Base-by-base conservation (phyloP, 176 grass and related monocot species). In the Triticum urartu region DNA sequence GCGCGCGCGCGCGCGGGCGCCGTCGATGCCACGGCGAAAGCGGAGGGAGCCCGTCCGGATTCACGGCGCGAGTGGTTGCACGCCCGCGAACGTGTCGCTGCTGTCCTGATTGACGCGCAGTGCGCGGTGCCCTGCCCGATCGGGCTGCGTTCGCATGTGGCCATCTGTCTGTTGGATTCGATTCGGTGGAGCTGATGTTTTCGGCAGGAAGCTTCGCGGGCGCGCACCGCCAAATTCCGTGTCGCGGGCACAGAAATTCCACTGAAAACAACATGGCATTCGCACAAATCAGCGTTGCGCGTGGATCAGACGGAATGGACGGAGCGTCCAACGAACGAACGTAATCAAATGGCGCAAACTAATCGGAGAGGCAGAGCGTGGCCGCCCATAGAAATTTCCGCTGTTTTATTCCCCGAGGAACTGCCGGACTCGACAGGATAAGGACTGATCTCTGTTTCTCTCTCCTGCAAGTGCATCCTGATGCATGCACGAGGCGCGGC, bases 401-500 rank as follows among this genome's bases (percentile, higher is more conserved):
- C 58, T 68, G 34, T 60, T 89, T 77, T 74, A 47, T 89, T 81
- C 48, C 4, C 1, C 1, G 8, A 11, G 38, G 20, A 50, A 50
- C 40, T 38, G 52, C 52, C 52, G 54, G 12, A 9, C 14, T 38
- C 42, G 43, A 75, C 26, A 45, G 61, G 56, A 86, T 90, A 90
- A 90, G 79, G 74, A 73, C 9, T 13, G 64, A 81, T 48, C 45
- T 47, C 43, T 47, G 10, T 40, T 8, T 38, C 35, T 35, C 5
- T 35, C 34, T 35, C 34, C 36, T 11, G 68, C 21, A 12, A 11
- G 21, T 73, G 38, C 39, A 42, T 21, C 56, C 54, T 58, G 54
- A 71, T 82, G 83, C 48, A 77, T 40, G 69, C 33, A 58, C 72
- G 24, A 66, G 17, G 17, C 54, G 7, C 56, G 17, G 20, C 5